Evolutionary conservation across 2,329 filamentous ascomycete species (phyloP).

Genomic region (Fusarium piperis): DNA sequence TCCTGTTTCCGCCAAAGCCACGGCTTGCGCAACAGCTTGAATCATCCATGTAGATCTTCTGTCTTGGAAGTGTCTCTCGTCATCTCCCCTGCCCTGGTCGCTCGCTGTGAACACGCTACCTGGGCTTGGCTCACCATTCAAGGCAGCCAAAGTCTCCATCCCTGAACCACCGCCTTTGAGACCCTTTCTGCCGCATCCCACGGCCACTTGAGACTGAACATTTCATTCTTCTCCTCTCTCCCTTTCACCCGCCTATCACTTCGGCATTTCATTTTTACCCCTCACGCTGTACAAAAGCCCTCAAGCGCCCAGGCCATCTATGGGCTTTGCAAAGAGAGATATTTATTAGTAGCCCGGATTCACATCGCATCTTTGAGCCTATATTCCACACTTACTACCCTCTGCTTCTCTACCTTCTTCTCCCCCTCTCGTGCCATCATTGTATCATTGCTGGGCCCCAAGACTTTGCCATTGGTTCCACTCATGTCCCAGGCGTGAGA

Average conservation of each 20-base stretch:
- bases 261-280: not conserved
- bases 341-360: constrained; percentile 8
- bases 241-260: constrained; percentile 1
- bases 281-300: constrained; percentile 23
- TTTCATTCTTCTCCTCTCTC: not conserved
- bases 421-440: not conserved
- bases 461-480: not conserved
- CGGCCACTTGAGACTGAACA: not conserved
- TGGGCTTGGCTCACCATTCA: constrained; percentile 21
- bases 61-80: constrained; percentile 33
- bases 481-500: not conserved
- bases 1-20: constrained; percentile 16
- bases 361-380: not conserved
- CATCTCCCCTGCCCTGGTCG: constrained; percentile 18
- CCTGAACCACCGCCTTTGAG: constrained; percentile 19
- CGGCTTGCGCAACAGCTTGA: constrained; percentile 14
- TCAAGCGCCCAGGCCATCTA: constrained; percentile 8
- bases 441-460: not conserved
- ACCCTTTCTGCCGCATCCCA: constrained; percentile 17
- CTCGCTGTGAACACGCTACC: constrained; percentile 6
- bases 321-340: not conserved
- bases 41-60: constrained; percentile 29
- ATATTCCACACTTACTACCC: not conserved
- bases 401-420: not conserved
- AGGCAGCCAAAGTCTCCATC: not conserved